Conservation (phyloP, 2,329 filamentous ascomycete genomes). For the Leptographium wingfieldii region DNA sequence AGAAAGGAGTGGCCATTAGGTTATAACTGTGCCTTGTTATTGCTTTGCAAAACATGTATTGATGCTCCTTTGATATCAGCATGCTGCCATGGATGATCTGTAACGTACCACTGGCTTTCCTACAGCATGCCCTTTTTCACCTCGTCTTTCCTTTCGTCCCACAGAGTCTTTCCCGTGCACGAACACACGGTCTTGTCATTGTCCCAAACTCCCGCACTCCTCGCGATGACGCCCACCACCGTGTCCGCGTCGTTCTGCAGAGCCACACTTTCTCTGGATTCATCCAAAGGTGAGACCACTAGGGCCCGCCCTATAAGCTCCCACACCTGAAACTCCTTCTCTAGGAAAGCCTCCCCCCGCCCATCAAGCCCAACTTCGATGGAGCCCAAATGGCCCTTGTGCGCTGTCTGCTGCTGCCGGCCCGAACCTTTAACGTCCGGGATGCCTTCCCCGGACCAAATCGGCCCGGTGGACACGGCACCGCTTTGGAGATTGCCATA, state of each 20-base stretch:
- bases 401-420: constrained; percentile 30
- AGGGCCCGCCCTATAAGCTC: constrained; percentile 91
- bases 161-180: constrained; percentile 94
- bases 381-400: constrained; percentile 55
- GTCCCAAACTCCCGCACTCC: constrained; percentile 97
- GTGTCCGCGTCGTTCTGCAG: constrained; percentile 70
- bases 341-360: constrained; percentile 66
- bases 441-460: constrained; percentile 50
- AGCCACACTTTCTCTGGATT: constrained; percentile 36
- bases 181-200: constrained; percentile 98
- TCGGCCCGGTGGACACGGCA: constrained; percentile 65
- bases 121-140: constrained; percentile 80
- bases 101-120: neutral
- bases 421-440: constrained; percentile 17
- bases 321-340: constrained; percentile 79
- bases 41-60: too few relatives aligned
- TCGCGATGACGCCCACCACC: constrained; percentile 82
- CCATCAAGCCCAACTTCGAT: constrained; percentile 66
- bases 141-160: constrained; percentile 91
- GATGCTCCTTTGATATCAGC: too few relatives aligned
- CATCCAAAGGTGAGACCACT: constrained; percentile 59
- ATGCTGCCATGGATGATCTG: neutral
- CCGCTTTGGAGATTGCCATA: constrained; percentile 78
- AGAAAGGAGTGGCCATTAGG: neutral
- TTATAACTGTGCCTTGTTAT: neutral